Evolutionary conservation across 2,329 filamentous ascomycete genomes (phyloP).

Genomic region (Periconia digitata): DNA sequence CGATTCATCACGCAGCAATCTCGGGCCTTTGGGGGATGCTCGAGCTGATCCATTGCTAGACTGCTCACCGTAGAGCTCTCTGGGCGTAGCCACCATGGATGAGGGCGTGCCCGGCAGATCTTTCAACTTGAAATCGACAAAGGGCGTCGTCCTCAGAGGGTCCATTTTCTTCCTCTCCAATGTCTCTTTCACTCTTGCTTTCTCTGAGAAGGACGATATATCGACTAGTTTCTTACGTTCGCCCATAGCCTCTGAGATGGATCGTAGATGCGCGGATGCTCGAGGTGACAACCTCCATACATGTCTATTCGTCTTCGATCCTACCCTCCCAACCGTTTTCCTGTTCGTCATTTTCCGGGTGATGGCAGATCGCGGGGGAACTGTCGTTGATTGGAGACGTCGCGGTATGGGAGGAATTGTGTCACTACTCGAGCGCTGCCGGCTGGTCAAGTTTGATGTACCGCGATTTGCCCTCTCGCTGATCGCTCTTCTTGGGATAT

Average conservation of each 20-base stretch:
- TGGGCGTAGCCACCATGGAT: slow-evolving; percentile 33
- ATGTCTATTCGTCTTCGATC: slow-evolving; percentile 10
- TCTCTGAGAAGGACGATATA: slow-evolving; percentile 19
- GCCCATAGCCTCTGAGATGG: slow-evolving; percentile 6
- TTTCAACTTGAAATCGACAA: slow-evolving; percentile 19
- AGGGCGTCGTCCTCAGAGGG: slow-evolving; percentile 26
- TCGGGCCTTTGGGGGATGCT: not conserved
- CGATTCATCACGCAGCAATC: not conserved
- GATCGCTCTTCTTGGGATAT: slow-evolving; percentile 29
- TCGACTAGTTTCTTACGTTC: not conserved
- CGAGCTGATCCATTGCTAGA: not conserved
- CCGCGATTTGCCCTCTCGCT: slow-evolving; percentile 20
- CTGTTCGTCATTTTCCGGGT: slow-evolving; percentile 13
- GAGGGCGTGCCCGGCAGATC: slow-evolving; percentile 24
- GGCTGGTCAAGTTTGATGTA: slow-evolving; percentile 4
- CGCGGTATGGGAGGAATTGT: slow-evolving; percentile 7
- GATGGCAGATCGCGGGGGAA: slow-evolving; percentile 9
- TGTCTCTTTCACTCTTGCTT: slow-evolving; percentile 24
- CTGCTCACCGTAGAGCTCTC: slow-evolving; percentile 25
- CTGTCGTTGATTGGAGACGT: slow-evolving; percentile 3
- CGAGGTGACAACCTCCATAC: slow-evolving; percentile 13
- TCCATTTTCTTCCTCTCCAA: slow-evolving; percentile 23
- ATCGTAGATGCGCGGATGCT: slow-evolving; percentile 1
- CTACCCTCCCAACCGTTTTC: slow-evolving; percentile 12
- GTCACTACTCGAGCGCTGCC: slow-evolving; percentile 5